Evolutionary conservation across 2,329 filamentous ascomycete species (phyloP).

Genomic region (Beauveria asiatica): DNA sequence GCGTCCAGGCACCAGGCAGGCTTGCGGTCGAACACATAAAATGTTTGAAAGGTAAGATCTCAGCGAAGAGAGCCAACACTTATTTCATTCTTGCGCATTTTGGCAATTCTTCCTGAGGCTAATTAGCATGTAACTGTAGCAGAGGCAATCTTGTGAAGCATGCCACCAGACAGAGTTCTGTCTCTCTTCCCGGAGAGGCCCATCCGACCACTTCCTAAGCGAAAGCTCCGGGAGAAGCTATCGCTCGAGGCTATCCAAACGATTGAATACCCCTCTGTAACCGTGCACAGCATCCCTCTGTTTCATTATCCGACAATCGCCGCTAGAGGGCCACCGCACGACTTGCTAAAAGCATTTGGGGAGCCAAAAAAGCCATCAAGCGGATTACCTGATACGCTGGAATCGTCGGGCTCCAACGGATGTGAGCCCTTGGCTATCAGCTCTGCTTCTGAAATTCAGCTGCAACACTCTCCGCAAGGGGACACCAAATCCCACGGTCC

Average conservation of each 20-base stretch:
- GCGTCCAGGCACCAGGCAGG: conserved; percentile 13
- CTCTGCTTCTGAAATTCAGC: neutral
- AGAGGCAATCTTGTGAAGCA: conserved; percentile 33
- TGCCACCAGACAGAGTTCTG: conserved; percentile 69
- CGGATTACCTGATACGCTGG: neutral
- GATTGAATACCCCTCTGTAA: conserved; percentile 73
- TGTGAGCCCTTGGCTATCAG: neutral
- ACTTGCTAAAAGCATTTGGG: neutral
- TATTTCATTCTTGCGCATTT: neutral
- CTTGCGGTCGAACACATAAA: conserved; percentile 17
- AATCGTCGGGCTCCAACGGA: neutral
- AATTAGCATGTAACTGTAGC: conserved; percentile 14
- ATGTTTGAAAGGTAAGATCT: conserved; percentile 36
- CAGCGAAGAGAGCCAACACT: neutral
- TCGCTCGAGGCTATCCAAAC: conserved; percentile 76
- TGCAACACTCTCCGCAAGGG: neutral
- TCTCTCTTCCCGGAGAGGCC: conserved; percentile 80
- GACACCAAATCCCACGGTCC: neutral
- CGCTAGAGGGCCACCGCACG: conserved; percentile 32
- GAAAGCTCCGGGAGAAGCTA: conserved; percentile 77
- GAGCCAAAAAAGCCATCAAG: neutral
- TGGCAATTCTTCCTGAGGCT: conserved; percentile 17
- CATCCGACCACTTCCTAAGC: conserved; percentile 85
- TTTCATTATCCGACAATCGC: conserved; percentile 55
- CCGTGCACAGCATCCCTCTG: conserved; percentile 61